Evolutionary conservation across 192 early-diverging fungal species (phyloP), one percentile per base, ranked within the genome.

Genomic region (Backusella parvicylindrica): DNA sequence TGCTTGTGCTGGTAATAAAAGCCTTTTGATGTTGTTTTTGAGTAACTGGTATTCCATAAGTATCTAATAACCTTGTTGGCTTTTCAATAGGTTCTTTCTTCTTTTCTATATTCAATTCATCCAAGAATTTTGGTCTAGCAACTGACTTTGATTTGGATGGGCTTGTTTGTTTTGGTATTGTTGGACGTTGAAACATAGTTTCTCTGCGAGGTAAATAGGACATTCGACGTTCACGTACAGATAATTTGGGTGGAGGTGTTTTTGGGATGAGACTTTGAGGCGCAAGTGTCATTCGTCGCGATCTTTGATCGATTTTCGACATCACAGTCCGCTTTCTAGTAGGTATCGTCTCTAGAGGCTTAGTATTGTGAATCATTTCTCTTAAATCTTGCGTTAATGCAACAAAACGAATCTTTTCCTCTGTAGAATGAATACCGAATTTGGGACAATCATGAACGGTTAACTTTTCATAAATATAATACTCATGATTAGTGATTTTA

Each of bases 31-130:
- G 37, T 35, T 23, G 28, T 64, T 30, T 64, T 12, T 37, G 16
- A 9, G 60, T 16, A 30, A 72, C 68, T 13, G 93, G 93, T 21
- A 94, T 82, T 15, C 93, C 90, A 78, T 95, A 95, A 23, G 91
- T 90, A 75, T 96, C 91, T 21, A 95, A 75, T 38, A 84, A 76
- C 15, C 88, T 77, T n/a, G 64, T 37, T 26, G 66, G 53, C 16
- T 36, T 72, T 18, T 64, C 66, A 15, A 31, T n/a, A 5, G 18
- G 40, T 6, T 21, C 30, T 18, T 71, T 35, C 21, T 68, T 68
- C 37, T 28, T n/a, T 36, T 47, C 40, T 2, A 30, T 16, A 41
- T 36, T 72, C 18, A 9, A 21, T 3, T 77, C 71, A 63, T 68
- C 64, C 7, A 66, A 37, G 21, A 77, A 18, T 23, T 23, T 50